Evolutionary conservation across 2,329 filamentous ascomycete genomes (phyloP).

Genomic region (Ambrosiella beaveri): DNA sequence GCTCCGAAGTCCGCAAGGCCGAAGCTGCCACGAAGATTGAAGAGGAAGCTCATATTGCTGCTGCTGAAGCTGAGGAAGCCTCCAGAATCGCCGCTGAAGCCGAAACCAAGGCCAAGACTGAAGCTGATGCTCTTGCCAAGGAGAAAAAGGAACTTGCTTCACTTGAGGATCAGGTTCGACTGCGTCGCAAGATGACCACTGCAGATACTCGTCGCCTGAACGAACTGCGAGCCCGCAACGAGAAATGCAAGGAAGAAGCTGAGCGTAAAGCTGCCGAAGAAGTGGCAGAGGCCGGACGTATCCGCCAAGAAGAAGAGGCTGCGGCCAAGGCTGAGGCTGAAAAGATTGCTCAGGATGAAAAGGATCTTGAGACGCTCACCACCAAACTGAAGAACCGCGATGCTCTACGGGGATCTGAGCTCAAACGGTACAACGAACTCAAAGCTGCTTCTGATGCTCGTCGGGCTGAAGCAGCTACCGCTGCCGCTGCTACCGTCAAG

Average conservation of each 20-base stretch:
- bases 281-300: slow-evolving; percentile 5
- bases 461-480: background rate
- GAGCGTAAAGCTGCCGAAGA: slow-evolving; percentile 17
- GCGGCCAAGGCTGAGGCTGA: slow-evolving; percentile 3
- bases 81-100: background rate
- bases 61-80: slow-evolving; percentile 2
- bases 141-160: slow-evolving; percentile 17
- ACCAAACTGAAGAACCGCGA: background rate
- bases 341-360: slow-evolving; percentile 5
- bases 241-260: slow-evolving; percentile 17
- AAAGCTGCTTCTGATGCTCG: background rate
- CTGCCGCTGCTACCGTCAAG: background rate
- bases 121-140: slow-evolving; percentile 15
- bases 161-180: slow-evolving; percentile 7
- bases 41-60: slow-evolving; percentile 15
- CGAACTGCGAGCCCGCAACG: slow-evolving; percentile 5
- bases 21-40: slow-evolving; percentile 17
- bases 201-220: background rate
- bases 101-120: slow-evolving; percentile 1
- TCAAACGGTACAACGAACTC: slow-evolving; percentile 3
- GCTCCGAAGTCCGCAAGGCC: slow-evolving; percentile 19
- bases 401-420: slow-evolving; percentile 3
- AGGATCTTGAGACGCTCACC: slow-evolving; percentile 5
- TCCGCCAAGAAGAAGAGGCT: slow-evolving; percentile 4
- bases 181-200: slow-evolving; percentile 6